These are phyloP conservation scores for Kodamaea kakaduensis DNA, from an alignment of 805 yeast species.

Conservation along the genomic window DNA sequence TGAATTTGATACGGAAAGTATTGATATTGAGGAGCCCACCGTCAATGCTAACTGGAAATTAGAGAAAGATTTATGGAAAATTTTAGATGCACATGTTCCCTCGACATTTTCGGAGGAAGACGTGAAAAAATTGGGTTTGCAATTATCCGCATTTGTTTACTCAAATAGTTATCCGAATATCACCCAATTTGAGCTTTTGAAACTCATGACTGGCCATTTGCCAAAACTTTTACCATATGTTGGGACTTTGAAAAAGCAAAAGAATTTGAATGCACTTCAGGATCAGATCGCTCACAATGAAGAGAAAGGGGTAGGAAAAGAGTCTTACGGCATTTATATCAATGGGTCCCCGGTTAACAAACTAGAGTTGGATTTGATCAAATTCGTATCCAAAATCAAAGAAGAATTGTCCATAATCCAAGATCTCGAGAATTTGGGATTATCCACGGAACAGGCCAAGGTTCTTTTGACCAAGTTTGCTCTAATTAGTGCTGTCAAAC, in stretches of 20 bases:
- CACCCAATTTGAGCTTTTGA: constrained; percentile 33
- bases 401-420: constrained; percentile 22
- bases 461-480: constrained; percentile 35
- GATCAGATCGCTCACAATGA: constrained; percentile 27
- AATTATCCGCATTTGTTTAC: constrained; percentile 39
- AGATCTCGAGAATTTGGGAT: constrained; percentile 26
- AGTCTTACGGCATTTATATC: constrained; percentile 51
- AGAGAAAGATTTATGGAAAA: constrained; percentile 16
- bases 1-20: constrained; percentile 41
- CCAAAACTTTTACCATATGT: constrained; percentile 45
- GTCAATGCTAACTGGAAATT: constrained; percentile 11
- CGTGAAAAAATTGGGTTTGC: constrained; percentile 34
- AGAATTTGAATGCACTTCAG: constrained; percentile 20
- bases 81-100: constrained; percentile 20
- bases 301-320: constrained; percentile 34
- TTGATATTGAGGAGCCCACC: constrained; percentile 12
- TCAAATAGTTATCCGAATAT: constrained; percentile 15
- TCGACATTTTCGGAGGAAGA: constrained; percentile 21
- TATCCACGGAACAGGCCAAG: constrained; percentile 30
- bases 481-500: constrained; percentile 36
- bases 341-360: constrained; percentile 65
- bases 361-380: constrained; percentile 40
- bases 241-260: not conserved
- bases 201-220: constrained; percentile 44
- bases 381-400: constrained; percentile 37